These are phyloP conservation scores for Picea sitchensis DNA, from an alignment of 75 land plant genomes.

Conservation along the genomic window DNA sequence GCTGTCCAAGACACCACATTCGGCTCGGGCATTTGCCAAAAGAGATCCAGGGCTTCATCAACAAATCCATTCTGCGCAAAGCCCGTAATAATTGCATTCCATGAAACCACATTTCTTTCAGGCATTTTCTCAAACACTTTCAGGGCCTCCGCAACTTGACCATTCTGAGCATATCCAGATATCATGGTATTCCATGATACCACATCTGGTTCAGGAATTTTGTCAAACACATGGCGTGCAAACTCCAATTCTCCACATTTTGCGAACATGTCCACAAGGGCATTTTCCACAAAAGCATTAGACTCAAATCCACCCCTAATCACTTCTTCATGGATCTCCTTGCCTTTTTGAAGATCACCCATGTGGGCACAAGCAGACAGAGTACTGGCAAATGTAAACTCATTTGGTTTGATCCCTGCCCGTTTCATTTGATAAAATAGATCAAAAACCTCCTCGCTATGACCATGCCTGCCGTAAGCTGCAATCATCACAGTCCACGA, in stretches of 20 bases:
- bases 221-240: slow-evolving; percentile 32
- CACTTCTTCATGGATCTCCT: slow-evolving; percentile 27
- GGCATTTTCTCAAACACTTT: slow-evolving; percentile 9
- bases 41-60: not conserved
- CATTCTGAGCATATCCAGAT: slow-evolving; percentile 25
- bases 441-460: slow-evolving; percentile 23
- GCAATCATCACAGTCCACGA: slow-evolving; percentile 65
- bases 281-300: slow-evolving; percentile 31
- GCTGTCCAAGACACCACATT: not conserved
- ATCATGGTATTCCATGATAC: slow-evolving; percentile 58
- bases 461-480: slow-evolving; percentile 46
- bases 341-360: slow-evolving; percentile 20
- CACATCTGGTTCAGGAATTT: slow-evolving; percentile 27
- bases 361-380: slow-evolving; percentile 38
- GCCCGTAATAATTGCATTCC: not conserved
- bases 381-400: slow-evolving; percentile 45
- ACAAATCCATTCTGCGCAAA: not conserved
- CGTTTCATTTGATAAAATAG: slow-evolving; percentile 26
- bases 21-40: not conserved
- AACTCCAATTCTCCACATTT: slow-evolving; percentile 31
- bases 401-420: slow-evolving; percentile 26
- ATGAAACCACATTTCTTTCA: not conserved
- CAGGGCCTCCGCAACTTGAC: slow-evolving; percentile 10
- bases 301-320: slow-evolving; percentile 33
- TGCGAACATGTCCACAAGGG: slow-evolving; percentile 60